Conservation (phyloP, 2,329 filamentous ascomycete genomes). For the Neofusicoccum cordaticola region DNA sequence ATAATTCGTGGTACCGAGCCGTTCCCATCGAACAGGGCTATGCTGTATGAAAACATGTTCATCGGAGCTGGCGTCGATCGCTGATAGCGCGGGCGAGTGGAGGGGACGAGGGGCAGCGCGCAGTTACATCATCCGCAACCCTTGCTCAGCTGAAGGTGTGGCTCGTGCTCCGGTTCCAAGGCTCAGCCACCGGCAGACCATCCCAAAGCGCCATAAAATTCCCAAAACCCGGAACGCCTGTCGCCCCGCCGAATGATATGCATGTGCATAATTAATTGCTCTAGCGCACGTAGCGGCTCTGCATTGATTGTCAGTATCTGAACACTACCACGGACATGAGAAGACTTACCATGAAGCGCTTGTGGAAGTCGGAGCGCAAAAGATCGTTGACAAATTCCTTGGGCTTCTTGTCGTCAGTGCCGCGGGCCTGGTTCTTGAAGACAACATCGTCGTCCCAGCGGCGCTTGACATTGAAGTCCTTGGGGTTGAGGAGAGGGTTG, state of each 20-base stretch:
- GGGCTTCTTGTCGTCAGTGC: slow-evolving; percentile 86
- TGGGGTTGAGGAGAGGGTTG: slow-evolving; percentile 83
- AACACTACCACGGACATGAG: neutral
- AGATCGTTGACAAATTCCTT: slow-evolving; percentile 98
- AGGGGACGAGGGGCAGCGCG: neutral
- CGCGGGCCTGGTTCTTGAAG: slow-evolving; percentile 97
- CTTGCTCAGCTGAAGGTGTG: slow-evolving; percentile 9
- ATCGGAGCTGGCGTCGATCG: neutral
- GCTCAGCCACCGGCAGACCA: slow-evolving; percentile 20
- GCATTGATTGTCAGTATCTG: neutral
- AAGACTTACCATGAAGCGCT: slow-evolving; percentile 77
- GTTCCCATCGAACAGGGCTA: neutral
- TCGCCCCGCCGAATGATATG: neutral
- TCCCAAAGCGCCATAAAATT: slow-evolving; percentile 26
- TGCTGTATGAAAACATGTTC: neutral
- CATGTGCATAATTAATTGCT: slow-evolving; percentile 11
- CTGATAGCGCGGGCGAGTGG: slow-evolving; percentile 7
- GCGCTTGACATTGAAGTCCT: slow-evolving; percentile 88
- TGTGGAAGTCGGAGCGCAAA: slow-evolving; percentile 93
- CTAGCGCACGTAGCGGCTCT: slow-evolving; percentile 40
- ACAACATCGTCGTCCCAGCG: slow-evolving; percentile 98
- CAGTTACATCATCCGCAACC: slow-evolving; percentile 15
- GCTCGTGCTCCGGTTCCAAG: neutral
- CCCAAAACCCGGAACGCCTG: slow-evolving; percentile 15
- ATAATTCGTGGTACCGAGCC: neutral